A percentile compares a stretch with the other conserved stretches of the same genome.
Evolutionary conservation across 495 filamentous ascomycete species (phyloP).

Genomic region (Entonaema liquescens): DNA sequence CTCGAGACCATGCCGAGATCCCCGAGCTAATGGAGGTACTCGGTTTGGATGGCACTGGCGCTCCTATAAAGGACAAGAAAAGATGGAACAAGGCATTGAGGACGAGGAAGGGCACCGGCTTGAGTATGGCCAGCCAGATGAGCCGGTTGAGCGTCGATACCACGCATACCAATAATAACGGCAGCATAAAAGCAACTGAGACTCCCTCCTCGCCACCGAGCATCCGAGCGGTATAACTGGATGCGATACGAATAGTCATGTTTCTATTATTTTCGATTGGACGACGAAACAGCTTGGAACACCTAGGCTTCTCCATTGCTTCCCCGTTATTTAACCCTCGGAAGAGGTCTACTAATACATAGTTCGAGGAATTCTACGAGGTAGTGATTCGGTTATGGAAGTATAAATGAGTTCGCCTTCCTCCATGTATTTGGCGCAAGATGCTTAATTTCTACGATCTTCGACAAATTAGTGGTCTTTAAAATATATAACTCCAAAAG

Average conservation of each 20-base stretch:
- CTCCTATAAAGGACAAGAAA: slow-evolving; percentile 51
- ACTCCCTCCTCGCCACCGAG: background rate
- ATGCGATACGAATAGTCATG: background rate
- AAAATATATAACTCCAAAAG: background rate
- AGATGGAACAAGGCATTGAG: slow-evolving; percentile 52
- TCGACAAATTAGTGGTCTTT: background rate
- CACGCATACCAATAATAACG: slow-evolving; percentile 10
- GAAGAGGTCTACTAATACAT: background rate
- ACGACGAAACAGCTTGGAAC: background rate
- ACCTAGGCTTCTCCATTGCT: background rate
- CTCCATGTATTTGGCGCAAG: background rate
- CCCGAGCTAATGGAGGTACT: slow-evolving; percentile 67
- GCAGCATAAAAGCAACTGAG: slow-evolving; percentile 13
- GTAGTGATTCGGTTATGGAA: background rate
- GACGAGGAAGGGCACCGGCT: slow-evolving; percentile 57
- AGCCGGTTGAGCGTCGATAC: slow-evolving; percentile 44
- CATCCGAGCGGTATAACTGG: background rate
- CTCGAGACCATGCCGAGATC: slow-evolving; percentile 80
- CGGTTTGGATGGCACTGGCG: slow-evolving; percentile 61
- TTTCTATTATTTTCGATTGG: background rate
- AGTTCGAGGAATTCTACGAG: background rate
- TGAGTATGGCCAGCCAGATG: slow-evolving; percentile 56
- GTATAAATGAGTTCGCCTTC: background rate
- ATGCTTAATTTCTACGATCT: background rate
- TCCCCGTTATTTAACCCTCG: background rate